Conservation (phyloP, 176 grass and related monocot species). For the Canna indica region DNA sequence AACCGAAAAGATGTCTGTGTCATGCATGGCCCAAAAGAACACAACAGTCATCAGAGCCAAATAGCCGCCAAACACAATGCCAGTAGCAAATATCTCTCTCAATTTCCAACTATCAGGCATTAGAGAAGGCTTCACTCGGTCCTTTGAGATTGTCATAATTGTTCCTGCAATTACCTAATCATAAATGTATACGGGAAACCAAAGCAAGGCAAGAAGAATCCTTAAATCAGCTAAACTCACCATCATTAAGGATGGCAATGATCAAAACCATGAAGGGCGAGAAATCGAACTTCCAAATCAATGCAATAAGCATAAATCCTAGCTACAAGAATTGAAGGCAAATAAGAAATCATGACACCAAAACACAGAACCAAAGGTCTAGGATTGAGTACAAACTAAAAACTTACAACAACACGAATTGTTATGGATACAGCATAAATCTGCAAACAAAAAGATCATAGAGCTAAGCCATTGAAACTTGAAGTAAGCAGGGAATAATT, state of each 20-base stretch:
- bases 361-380: too few relatives aligned
- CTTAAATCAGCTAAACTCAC: conserved; percentile 20
- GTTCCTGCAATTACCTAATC: conserved; percentile 37
- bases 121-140: conserved; percentile 82
- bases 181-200: neutral
- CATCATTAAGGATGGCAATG: conserved; percentile 93
- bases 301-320: conserved; percentile 83
- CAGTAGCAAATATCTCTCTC: conserved; percentile 80
- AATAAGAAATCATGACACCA: neutral
- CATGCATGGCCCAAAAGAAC: conserved; percentile 84
- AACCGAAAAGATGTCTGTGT: conserved; percentile 80
- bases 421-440: conserved; percentile 98
- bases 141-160: conserved; percentile 99
- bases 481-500: neutral
- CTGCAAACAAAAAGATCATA: conserved; percentile 29
- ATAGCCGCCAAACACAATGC: conserved; percentile 72
- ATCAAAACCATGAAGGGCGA: conserved; percentile 96
- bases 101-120: conserved; percentile 96
- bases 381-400: too few relatives aligned
- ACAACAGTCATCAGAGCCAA: conserved; percentile 82
- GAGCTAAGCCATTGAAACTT: neutral
- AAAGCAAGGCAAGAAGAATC: neutral
- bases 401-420: conserved; percentile 91
- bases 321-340: conserved; percentile 37
- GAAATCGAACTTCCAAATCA: conserved; percentile 97